Evolutionary conservation across 176 grass and related monocot species (phyloP).

Genomic region (Oryza coarctata): DNA sequence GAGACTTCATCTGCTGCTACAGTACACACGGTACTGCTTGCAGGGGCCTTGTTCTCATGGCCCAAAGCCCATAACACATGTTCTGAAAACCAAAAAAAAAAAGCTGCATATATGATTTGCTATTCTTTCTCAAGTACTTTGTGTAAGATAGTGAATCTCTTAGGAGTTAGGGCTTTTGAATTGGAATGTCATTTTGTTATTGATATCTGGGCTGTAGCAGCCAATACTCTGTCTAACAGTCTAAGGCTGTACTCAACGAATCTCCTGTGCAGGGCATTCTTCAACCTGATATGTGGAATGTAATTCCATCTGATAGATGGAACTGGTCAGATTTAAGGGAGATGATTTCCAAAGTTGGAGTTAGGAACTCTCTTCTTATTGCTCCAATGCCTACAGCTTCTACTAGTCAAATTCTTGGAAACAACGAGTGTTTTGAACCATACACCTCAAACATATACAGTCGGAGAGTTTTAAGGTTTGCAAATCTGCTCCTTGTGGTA

Average conservation of each 20-base stretch:
- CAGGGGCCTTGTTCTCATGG: too few relatives aligned
- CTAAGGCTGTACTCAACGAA: neutral
- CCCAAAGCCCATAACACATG: too few relatives aligned
- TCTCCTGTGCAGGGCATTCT: conserved; percentile 58
- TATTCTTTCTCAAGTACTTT: neutral
- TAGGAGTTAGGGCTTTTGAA: neutral
- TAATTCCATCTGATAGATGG: conserved; percentile 69
- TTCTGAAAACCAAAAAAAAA: too few relatives aligned
- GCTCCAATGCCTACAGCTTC: conserved; percentile 98
- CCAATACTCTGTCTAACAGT: conserved; percentile 3
- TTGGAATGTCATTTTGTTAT: neutral
- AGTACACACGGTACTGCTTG: too few relatives aligned
- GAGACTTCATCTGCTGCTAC: too few relatives aligned
- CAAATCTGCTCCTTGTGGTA: neutral
- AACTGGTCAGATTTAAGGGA: conserved; percentile 61
- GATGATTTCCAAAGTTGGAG: conserved; percentile 57
- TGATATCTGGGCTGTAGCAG: neutral
- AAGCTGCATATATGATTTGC: neutral
- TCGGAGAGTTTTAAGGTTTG: conserved; percentile 76
- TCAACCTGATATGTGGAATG: conserved; percentile 85
- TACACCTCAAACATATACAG: conserved; percentile 85
- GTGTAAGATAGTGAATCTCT: neutral
- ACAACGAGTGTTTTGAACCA: conserved; percentile 89
- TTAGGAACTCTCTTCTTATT: conserved; percentile 90
- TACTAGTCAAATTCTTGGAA: conserved; percentile 97